Evolutionary conservation across 2,329 filamentous ascomycete genomes (phyloP).

Genomic region (Fonsecaea nubica): DNA sequence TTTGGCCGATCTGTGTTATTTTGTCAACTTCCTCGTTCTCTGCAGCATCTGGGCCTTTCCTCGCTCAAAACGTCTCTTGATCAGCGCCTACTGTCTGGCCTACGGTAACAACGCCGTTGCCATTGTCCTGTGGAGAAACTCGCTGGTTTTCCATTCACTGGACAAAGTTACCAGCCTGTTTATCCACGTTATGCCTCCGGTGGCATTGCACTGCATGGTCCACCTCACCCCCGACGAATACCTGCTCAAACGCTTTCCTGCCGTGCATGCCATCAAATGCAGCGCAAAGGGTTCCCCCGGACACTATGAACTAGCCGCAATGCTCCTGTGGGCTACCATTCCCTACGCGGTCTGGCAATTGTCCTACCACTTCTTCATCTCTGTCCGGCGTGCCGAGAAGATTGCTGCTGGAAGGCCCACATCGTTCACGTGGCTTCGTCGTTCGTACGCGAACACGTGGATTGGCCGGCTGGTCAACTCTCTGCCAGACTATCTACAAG

Average conservation of each 20-base stretch:
- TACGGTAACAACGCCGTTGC: constrained; percentile 97
- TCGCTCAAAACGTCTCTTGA: constrained; percentile 86
- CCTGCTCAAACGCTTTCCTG: constrained; percentile 77
- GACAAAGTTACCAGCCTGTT: constrained; percentile 98
- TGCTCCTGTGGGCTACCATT: constrained; percentile 93
- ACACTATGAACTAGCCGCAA: constrained; percentile 79
- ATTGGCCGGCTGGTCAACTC: constrained; percentile 84
- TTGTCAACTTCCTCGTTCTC: constrained; percentile 86
- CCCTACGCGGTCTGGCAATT: constrained; percentile 95
- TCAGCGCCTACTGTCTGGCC: constrained; percentile 87
- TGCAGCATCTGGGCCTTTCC: constrained; percentile 91
- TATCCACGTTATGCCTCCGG: constrained; percentile 99
- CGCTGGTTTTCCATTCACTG: constrained; percentile 95
- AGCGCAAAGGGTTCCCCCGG: constrained; percentile 72
- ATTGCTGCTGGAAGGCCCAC: constrained; percentile 95
- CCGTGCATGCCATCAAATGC: constrained; percentile 79
- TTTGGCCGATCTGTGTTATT: constrained; percentile 95
- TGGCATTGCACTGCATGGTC: constrained; percentile 87
- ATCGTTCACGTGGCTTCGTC: constrained; percentile 95
- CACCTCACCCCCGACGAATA: constrained; percentile 74
- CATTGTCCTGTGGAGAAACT: constrained; percentile 99
- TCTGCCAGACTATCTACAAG: constrained; percentile 77
- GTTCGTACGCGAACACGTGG: constrained; percentile 86
- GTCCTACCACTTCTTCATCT: constrained; percentile 92
- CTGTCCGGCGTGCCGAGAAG: constrained; percentile 89